Percentiles rank a stretch among this genome's conserved stretches.
phyloP scores from a whole-genome alignment of 1,284 basidiomycete species.

The Apiotrichum gracile region DNA sequence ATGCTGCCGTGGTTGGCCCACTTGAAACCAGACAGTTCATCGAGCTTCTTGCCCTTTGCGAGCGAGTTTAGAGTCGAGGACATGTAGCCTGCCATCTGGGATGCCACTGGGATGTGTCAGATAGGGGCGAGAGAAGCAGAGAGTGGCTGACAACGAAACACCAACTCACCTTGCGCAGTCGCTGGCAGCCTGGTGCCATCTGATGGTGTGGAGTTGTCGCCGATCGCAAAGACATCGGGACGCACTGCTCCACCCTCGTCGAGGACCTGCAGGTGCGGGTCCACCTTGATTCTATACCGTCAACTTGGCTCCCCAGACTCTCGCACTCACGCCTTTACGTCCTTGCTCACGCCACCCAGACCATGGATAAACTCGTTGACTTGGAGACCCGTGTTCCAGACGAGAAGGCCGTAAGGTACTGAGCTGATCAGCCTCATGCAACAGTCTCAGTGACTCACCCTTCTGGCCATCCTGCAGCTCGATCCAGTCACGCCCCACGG shows the following conservation, averaged over 20 bases:
- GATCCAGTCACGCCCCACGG: slow-evolving; percentile 58
- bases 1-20: slow-evolving; percentile 69
- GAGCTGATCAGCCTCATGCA: slow-evolving; percentile 40
- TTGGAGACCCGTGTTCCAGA: slow-evolving; percentile 79
- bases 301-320: not conserved
- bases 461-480: slow-evolving; percentile 39
- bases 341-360: slow-evolving; percentile 58
- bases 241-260: slow-evolving; percentile 56
- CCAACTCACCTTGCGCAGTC: slow-evolving; percentile 60
- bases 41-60: slow-evolving; percentile 49
- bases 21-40: slow-evolving; percentile 53
- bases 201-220: slow-evolving; percentile 65
- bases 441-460: slow-evolving; percentile 37
- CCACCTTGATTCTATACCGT: slow-evolving; percentile 55
- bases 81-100: slow-evolving; percentile 71
- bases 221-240: slow-evolving; percentile 73
- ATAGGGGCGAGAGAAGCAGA: not conserved
- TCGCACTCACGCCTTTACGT: slow-evolving; percentile 55
- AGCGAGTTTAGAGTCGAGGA: slow-evolving; percentile 62
- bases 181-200: slow-evolving; percentile 64
- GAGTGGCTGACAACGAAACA: not conserved
- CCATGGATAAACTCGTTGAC: slow-evolving; percentile 68
- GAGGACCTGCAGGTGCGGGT: slow-evolving; percentile 60
- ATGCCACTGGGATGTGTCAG: slow-evolving; percentile 56
- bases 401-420: slow-evolving; percentile 74